Percentiles rank a stretch among this genome's conserved stretches.
Conservation (phyloP, 1,284 basidiomycete species). For the Microbotryomycetes sp. region DNA sequence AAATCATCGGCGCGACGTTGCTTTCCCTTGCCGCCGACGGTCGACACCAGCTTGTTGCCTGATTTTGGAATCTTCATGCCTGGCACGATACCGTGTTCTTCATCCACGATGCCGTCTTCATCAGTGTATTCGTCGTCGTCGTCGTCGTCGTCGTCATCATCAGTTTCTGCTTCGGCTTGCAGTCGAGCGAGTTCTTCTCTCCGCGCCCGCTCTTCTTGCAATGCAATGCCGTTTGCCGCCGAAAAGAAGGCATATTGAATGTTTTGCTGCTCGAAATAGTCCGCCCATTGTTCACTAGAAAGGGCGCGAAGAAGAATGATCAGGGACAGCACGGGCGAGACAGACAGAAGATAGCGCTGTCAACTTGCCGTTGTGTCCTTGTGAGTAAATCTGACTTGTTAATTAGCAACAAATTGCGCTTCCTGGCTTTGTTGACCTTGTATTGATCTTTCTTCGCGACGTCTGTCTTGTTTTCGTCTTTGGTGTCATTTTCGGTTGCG, state of each 20-base stretch:
- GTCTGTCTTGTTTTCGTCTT: neutral
- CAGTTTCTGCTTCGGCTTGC: constrained; percentile 35
- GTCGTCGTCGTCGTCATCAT: constrained; percentile 30
- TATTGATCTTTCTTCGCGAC: neutral
- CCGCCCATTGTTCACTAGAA: constrained; percentile 68
- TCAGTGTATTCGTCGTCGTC: constrained; percentile 35
- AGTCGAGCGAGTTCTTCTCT: constrained; percentile 48
- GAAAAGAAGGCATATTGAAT: constrained; percentile 94
- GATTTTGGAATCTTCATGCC: constrained; percentile 34
- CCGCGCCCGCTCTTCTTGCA: constrained; percentile 60
- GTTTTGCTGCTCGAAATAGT: constrained; percentile 78
- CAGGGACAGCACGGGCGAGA: neutral
- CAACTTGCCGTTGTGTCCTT: constrained; percentile 65
- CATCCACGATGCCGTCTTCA: constrained; percentile 39
- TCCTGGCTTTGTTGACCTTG: constrained; percentile 41
- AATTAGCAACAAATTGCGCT: constrained; percentile 73
- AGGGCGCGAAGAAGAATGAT: neutral
- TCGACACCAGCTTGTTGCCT: constrained; percentile 25
- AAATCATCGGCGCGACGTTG: neutral
- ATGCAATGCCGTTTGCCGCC: constrained; percentile 76
- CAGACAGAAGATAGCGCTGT: too few relatives aligned
- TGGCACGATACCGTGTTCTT: constrained; percentile 31
- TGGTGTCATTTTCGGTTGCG: neutral
- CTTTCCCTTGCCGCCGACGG: neutral
- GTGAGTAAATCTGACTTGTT: constrained; percentile 96